Evolutionary conservation across 2,329 filamentous ascomycete species (phyloP).

Genomic region (Blumeria graminis): DNA sequence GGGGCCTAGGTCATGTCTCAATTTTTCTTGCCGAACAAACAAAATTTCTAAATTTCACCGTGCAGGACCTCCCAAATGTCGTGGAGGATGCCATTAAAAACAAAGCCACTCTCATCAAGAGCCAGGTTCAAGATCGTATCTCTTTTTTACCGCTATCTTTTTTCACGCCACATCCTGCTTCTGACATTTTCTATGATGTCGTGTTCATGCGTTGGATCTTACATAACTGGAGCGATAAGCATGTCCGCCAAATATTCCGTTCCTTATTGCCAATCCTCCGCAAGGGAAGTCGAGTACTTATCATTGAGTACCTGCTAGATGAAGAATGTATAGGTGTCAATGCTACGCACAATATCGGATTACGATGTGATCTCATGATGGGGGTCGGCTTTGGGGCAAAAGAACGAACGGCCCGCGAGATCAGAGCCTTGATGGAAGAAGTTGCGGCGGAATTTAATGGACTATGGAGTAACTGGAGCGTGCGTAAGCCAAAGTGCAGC

Average conservation of each 20-base stretch:
- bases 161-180: not conserved
- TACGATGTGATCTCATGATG: not conserved
- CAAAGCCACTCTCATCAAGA: not conserved
- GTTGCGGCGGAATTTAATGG: not conserved
- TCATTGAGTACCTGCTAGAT: not conserved
- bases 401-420: not conserved
- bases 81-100: not conserved
- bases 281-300: not conserved
- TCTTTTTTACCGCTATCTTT: not conserved
- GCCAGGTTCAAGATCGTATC: not conserved
- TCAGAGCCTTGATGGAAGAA: not conserved
- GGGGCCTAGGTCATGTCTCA: not conserved
- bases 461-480: not conserved
- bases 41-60: not conserved
- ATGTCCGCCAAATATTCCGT: not conserved
- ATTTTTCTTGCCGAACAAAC: not conserved
- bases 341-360: not conserved
- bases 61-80: not conserved
- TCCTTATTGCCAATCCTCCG: not conserved
- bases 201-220: not conserved
- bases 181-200: not conserved
- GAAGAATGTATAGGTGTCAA: not conserved
- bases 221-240: slow-evolving; percentile 1
- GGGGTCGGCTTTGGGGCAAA: not conserved
- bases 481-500: not conserved